Base-by-base conservation (phyloP, 176 grass and related monocot species). In the Microstegium vimineum region DNA sequence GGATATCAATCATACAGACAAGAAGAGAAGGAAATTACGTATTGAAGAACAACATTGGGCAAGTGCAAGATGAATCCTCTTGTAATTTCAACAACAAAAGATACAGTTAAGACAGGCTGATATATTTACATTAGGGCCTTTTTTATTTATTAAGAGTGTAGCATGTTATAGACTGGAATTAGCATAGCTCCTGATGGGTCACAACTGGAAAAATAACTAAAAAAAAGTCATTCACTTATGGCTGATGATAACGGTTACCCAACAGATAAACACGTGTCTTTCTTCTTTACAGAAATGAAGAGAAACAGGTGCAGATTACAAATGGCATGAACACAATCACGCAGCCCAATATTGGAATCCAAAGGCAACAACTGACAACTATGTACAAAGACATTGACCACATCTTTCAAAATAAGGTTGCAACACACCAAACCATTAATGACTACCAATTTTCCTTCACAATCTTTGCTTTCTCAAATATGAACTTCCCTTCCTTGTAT, bases 211-310 rank as follows among this genome's bases (percentile, higher is more conserved):
- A n/a, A 72, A 52, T 49, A 35, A 35, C 25, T 25, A 38, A 65
- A 8, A 30, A 3, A 2, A 27, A 40, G n/a, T 5, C 10, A 84
- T 52, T 26, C 32, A 14, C n/a, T 84, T n/a, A n/a, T n/a, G n/a
- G n/a, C n/a, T n/a, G n/a, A n/a, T n/a, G n/a, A 74, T 1, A 74
- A 74, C 15, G 15, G 31, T 70, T 43, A 25, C 41, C 71, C 33
- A 33, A 69, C 31, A 62, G 66, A 60, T 73, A 78, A 66, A 16
- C 43, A 86, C 33, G 49, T 16, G 75, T 26, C 5, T 67, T 15
- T 72, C 73, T 78, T 82, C 31, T 67, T 86, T 30, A 78, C 83
- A 86, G 32, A 90, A 74, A 82, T 73, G 43, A 31, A 56, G 56
- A 90, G 52, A 3, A 38, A 46, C 20, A 40, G 26, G 43, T 78